Conservation (phyloP, 2,329 filamentous ascomycete species). For the Hypoxylon sp. region DNA sequence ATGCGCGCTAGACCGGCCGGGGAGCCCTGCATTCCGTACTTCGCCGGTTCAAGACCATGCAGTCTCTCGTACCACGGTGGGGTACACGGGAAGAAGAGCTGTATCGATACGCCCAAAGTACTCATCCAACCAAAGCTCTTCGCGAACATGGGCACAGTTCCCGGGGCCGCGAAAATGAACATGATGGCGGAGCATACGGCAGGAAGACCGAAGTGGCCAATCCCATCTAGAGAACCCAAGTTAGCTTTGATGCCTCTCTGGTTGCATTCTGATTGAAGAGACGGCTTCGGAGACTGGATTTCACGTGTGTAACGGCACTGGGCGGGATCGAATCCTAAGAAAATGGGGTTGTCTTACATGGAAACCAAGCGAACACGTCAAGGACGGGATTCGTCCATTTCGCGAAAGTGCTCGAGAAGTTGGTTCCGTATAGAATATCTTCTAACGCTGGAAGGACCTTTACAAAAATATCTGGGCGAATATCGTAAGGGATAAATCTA, state of each 20-base stretch:
- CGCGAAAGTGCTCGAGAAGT: conserved; percentile 94
- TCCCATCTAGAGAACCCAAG: conserved; percentile 65
- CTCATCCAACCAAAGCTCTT: conserved; percentile 94
- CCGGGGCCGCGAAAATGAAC: conserved; percentile 90
- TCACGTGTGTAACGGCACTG: neutral
- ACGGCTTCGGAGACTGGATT: neutral
- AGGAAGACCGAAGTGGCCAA: conserved; percentile 90
- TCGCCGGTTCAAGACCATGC: conserved; percentile 89
- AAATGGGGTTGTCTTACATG: conserved; percentile 60
- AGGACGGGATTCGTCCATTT: conserved; percentile 86
- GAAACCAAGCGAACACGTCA: conserved; percentile 91
- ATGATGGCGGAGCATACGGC: conserved; percentile 81
- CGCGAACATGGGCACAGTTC: conserved; percentile 85
- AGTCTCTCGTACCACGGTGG: conserved; percentile 97
- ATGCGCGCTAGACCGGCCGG: conserved; percentile 90
- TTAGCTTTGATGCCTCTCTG: conserved; percentile 11
- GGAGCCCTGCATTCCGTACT: conserved; percentile 90
- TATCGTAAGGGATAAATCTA: conserved; percentile 90
- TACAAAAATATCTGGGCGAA: conserved; percentile 94
- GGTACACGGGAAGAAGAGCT: conserved; percentile 91
- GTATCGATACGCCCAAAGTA: conserved; percentile 86
- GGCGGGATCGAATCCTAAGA: neutral
- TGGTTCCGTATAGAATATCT: conserved; percentile 96
- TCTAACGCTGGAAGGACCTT: conserved; percentile 93
- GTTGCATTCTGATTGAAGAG: neutral